Evolutionary conservation across 371 early-diverging fungal species (phyloP).

Genomic region (Gilbertella persicaria): DNA sequence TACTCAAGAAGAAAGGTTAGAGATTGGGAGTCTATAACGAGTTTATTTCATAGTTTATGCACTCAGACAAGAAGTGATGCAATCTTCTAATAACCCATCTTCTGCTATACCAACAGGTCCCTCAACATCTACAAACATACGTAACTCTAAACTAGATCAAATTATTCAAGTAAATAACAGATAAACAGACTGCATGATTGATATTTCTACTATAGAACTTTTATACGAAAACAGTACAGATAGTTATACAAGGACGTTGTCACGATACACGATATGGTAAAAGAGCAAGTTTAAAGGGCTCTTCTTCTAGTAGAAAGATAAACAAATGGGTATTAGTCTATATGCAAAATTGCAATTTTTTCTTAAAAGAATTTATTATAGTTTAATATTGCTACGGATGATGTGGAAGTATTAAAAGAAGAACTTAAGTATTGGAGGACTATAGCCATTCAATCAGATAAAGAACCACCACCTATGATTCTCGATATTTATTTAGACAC

Average conservation of each 20-base stretch:
- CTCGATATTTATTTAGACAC: constrained; percentile 80
- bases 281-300: constrained; percentile 16
- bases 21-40: no score
- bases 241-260: constrained; percentile 64
- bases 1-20: no score
- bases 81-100: constrained; percentile 3
- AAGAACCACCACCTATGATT: constrained; percentile 64
- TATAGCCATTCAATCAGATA: constrained; percentile 29
- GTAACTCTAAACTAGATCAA: constrained; percentile 40
- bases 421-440: constrained; percentile 77
- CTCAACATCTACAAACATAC: constrained; percentile 19
- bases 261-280: constrained; percentile 68
- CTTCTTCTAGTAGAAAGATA: constrained; percentile 17
- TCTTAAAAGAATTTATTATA: constrained; percentile 15
- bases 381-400: constrained; percentile 85
- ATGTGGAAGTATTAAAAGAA: constrained; percentile 68
- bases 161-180: constrained; percentile 33
- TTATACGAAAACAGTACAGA: constrained; percentile 64
- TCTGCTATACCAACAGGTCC: constrained; percentile 12
- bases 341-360: background rate
- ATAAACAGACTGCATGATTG: background rate
- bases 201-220: constrained; percentile 45
- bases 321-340: constrained; percentile 38
- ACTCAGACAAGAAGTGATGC: no score
- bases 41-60: no score